These are phyloP conservation scores for Chytriomyces confervae DNA, from an alignment of 192 early-diverging fungal species.

Conservation along the genomic window DNA sequence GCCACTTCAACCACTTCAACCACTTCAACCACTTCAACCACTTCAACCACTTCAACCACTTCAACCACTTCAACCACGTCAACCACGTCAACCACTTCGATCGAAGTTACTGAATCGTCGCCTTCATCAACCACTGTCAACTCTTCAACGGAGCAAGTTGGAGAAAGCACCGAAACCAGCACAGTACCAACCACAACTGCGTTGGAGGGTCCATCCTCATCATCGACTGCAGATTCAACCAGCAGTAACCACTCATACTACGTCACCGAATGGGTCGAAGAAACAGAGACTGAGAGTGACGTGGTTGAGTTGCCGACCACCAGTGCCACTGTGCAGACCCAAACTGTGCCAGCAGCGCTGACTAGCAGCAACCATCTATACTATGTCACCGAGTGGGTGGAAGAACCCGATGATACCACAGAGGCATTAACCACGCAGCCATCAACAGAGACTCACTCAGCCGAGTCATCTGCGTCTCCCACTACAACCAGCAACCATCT, in stretches of 20 bases:
- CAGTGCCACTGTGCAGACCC: neutral
- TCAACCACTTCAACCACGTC: too few species aligned
- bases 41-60: too few species aligned
- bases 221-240: neutral
- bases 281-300: neutral
- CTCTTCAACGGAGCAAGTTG: neutral
- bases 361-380: neutral
- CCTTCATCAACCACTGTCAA: neutral
- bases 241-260: neutral
- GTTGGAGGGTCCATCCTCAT: too few species aligned
- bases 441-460: neutral
- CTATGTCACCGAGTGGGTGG: neutral
- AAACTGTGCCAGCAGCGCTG: neutral
- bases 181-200: neutral
- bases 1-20: too few species aligned
- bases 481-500: neutral
- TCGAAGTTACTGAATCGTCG: neutral
- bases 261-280: conserved; percentile 22
- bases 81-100: too few species aligned
- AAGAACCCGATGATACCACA: neutral
- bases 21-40: too few species aligned
- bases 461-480: neutral
- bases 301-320: neutral
- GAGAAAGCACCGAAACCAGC: neutral
- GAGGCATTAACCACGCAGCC: neutral